Base-by-base conservation (phyloP, 768 basidiomycete genomes). In the Atractiella rhizophila region DNA sequence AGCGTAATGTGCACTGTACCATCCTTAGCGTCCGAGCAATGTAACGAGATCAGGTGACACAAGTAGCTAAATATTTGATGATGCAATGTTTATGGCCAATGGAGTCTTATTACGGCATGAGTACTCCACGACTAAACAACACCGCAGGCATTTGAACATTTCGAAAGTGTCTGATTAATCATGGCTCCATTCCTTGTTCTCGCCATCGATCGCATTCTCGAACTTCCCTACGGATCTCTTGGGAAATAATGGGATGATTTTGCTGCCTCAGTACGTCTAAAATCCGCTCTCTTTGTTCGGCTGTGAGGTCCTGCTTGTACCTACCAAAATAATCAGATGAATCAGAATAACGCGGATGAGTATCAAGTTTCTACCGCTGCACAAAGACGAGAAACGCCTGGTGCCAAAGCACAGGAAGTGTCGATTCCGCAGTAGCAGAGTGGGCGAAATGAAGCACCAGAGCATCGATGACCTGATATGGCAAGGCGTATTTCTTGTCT, bases 401-500 rank as follows among this genome's bases (percentile, higher is more conserved):
- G 57, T 98, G 82, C 91, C 91, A 98, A 10, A 98, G 65, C 11
- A 96, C 91, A n/a, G 91, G 88, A 24, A 96, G 66, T 56, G 74
- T 73, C 35, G 76, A 73, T 2, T 70, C 62, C 36, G 80, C 77
- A 20, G 71, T 75, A 20, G 85, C 83, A 31, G 96, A 72, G 20
- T 85, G 76, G 53, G 96, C 83, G 57, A 91, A 98, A 63, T 98
- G 91, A 66, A 91, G 88, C 11, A 94, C 86, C 43, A 98, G 70
- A 3, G 81, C 78, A 56, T 98, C 91, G 39, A 98, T 71, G 23
- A 91, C 88, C 62, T 96, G 88, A 66, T 85, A 98, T 0, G 91
- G 91, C 24, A 98, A 64, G 45, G 91, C 82, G 56, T 86, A 80
- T 57, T 98, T 98, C 62, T 98, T 98, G 64, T 98, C 91, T 37